Evolutionary conservation across 805 yeast species (phyloP).

Genomic region (Komagataella kurtzmanii): DNA sequence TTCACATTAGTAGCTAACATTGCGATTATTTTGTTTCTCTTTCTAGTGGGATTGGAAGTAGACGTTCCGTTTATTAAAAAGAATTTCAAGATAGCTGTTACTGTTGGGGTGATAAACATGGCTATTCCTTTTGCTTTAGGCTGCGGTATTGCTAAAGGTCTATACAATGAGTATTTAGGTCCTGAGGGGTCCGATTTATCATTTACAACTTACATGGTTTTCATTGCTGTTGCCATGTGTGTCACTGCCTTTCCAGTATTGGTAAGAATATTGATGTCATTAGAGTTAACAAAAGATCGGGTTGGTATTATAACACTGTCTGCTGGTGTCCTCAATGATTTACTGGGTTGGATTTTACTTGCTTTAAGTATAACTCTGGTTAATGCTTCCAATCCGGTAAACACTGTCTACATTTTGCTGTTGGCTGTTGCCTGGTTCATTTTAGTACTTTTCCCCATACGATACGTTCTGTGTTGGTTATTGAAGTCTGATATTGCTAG

Average conservation of each 20-base stretch:
- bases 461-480: constrained; percentile 29
- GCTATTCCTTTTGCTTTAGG: constrained; percentile 75
- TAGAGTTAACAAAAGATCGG: constrained; percentile 55
- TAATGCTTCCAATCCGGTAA: constrained; percentile 54
- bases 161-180: constrained; percentile 38
- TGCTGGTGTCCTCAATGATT: constrained; percentile 73
- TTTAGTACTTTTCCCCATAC: constrained; percentile 43
- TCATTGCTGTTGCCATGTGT: constrained; percentile 73
- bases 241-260: constrained; percentile 81
- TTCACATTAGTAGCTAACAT: constrained; percentile 57
- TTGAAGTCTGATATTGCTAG: constrained; percentile 26
- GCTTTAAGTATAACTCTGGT: constrained; percentile 71
- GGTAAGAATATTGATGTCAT: constrained; percentile 65
- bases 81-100: constrained; percentile 44
- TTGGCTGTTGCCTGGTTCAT: constrained; percentile 61
- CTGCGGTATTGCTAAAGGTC: constrained; percentile 54
- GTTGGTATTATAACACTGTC: constrained; percentile 67
- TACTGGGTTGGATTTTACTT: constrained; percentile 69
- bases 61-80: constrained; percentile 52
- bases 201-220: constrained; percentile 67
- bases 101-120: constrained; percentile 62
- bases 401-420: constrained; percentile 54
- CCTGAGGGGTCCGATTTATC: constrained; percentile 21
- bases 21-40: constrained; percentile 63
- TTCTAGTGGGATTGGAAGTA: constrained; percentile 70